Conservation (phyloP, 208 protist species). For the Acanthamoeba healyi region DNA sequence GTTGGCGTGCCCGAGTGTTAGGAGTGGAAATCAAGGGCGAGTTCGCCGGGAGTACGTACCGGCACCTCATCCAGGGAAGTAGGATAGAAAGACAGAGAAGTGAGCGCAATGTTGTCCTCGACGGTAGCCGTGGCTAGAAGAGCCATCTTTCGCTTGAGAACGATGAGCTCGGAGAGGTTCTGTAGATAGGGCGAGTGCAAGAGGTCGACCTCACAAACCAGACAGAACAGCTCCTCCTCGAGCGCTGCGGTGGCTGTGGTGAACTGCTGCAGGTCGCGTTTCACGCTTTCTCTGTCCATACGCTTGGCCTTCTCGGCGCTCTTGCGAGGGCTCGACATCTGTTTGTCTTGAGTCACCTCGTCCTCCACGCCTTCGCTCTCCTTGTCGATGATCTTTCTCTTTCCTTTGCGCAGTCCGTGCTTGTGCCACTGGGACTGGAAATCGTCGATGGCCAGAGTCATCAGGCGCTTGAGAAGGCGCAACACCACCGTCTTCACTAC, state of each 20-base stretch:
- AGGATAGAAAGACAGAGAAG: neutral
- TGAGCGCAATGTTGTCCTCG: neutral
- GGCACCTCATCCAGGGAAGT: neutral
- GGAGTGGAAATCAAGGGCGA: too few species aligned
- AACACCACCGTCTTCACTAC: slow-evolving; percentile 25
- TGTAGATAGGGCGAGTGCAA: slow-evolving; percentile 31
- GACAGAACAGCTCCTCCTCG: slow-evolving; percentile 19
- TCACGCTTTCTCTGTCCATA: neutral
- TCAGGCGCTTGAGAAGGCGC: slow-evolving; percentile 37
- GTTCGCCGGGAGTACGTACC: neutral
- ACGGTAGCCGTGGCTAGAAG: neutral
- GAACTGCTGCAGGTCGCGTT: slow-evolving; percentile 1
- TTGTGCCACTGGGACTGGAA: slow-evolving; percentile 5
- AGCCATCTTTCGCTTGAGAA: slow-evolving; percentile 2
- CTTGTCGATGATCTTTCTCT: slow-evolving; percentile 20
- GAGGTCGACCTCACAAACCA: slow-evolving; percentile 19
- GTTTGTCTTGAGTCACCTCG: neutral
- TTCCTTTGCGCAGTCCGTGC: neutral
- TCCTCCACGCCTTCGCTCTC: neutral
- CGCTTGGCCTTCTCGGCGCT: neutral
- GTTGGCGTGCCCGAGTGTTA: too few species aligned
- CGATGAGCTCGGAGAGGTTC: slow-evolving; percentile 26
- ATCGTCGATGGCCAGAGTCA: slow-evolving; percentile 12
- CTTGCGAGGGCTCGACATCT: neutral
- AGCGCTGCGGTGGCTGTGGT: neutral